phyloP scores from a whole-genome alignment of 2,329 filamentous ascomycete genomes.

The Apiospora arundinis region DNA sequence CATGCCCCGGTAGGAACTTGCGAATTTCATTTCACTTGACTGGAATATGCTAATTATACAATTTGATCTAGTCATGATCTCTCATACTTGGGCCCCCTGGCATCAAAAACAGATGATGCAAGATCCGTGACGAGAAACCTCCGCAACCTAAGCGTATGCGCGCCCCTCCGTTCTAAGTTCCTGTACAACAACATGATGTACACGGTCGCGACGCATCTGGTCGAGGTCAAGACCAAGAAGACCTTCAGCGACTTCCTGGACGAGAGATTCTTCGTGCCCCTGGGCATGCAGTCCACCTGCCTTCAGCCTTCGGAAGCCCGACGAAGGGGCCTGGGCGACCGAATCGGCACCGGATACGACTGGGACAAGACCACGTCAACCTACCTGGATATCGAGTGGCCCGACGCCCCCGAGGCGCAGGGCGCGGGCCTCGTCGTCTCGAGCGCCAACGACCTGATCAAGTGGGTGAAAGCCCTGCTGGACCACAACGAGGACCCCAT shows the following conservation, averaged over 20 bases:
- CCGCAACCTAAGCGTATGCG: slow-evolving; percentile 29
- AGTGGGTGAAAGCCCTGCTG: slow-evolving; percentile 33
- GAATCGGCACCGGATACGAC: slow-evolving; percentile 29
- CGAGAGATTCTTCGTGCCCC: slow-evolving; percentile 31
- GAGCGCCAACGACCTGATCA: slow-evolving; percentile 35
- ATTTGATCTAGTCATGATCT: slow-evolving; percentile 35
- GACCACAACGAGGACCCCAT: slow-evolving; percentile 31
- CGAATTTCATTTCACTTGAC: too few species aligned
- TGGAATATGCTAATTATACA: too few species aligned
- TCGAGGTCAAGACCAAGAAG: slow-evolving; percentile 31
- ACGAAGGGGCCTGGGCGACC: slow-evolving; percentile 29
- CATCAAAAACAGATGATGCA: slow-evolving; percentile 29
- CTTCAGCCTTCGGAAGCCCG: slow-evolving; percentile 30
- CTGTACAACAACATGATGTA: slow-evolving; percentile 36
- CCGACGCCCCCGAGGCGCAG: slow-evolving; percentile 29
- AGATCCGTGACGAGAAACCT: slow-evolving; percentile 33
- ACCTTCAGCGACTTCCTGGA: slow-evolving; percentile 33
- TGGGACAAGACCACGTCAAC: slow-evolving; percentile 26
- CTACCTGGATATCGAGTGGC: slow-evolving; percentile 24
- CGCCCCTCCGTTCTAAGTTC: slow-evolving; percentile 30
- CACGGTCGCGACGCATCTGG: slow-evolving; percentile 31
- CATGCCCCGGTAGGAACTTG: slow-evolving; percentile 31
- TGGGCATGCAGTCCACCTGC: slow-evolving; percentile 32
- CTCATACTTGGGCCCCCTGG: slow-evolving; percentile 26
- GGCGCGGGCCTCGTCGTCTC: slow-evolving; percentile 35